Base-by-base conservation (phyloP, 108 stramenopile genomes). In the Bacterosira constricta region DNA sequence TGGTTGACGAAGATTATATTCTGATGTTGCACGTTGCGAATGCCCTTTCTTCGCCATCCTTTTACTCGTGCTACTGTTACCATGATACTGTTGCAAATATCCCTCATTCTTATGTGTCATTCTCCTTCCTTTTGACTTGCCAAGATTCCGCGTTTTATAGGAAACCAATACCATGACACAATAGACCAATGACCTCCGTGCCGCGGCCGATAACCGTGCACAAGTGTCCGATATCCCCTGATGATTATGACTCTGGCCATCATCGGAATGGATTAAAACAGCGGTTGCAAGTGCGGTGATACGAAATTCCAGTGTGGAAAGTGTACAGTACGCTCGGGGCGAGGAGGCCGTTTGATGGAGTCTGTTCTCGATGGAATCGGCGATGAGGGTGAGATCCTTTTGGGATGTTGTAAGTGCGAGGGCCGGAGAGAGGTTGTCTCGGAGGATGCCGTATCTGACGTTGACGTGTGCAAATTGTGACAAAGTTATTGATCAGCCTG, bases 361-460 rank as follows among this genome's bases (percentile, higher is more conserved):
- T 35, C 10, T 31, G 26, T 56, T 56, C 55, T 56, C 55, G 55
- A 56, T 56, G 55, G 55, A 56, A 35, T 23, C 29, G 55, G 55
- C 55, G 6, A 31, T 31, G 23, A 29, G 55, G 2, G 29, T 6
- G 23, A 56, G 55, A 5, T 56, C 55, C 5, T 56, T 25, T 5
- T 56, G 26, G 32, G 55, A 31, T 18, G 55, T 56, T 6, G 55
- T 29, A 17, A 20, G 20, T 25, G 20, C 55, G 55, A 56, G 6
- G 1, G 55, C 20, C 55, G 55, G 29, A 18, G 55, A 25, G 5
- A 56, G 12, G 29, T 56, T 56, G 27, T 56, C 55, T 18, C 55
- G 55, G 1, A 56, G 6, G 55, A 56, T 56, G 55, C 27, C 27
- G 29, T 56, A 56, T 15, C 55, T 56, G 27, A n/a, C 29, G 55